Evolutionary conservation across 129 eudicot genomes (phyloP).

Genomic region (Arctium lappa): DNA sequence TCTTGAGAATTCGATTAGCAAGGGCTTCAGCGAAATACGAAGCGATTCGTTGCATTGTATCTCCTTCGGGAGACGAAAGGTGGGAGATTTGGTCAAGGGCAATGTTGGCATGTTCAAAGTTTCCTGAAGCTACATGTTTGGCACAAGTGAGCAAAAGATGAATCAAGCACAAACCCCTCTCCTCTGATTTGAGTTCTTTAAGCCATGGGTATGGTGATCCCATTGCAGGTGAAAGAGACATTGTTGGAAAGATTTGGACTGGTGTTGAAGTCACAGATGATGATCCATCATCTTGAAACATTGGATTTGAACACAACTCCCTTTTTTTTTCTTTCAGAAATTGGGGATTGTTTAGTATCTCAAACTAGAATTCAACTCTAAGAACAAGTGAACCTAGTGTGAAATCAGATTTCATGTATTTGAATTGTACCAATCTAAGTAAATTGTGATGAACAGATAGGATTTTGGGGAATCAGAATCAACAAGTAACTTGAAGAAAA

Average conservation of each 20-base stretch:
- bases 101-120: slow-evolving; percentile 84
- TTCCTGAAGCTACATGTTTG: slow-evolving; percentile 83
- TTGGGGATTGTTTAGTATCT: neutral
- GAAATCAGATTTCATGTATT: neutral
- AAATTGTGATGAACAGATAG: neutral
- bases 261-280: slow-evolving; percentile 90
- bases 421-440: neutral
- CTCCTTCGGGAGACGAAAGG: slow-evolving; percentile 92
- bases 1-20: slow-evolving; percentile 74
- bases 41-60: slow-evolving; percentile 95
- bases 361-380: neutral
- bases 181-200: slow-evolving; percentile 95
- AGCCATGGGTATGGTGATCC: slow-evolving; percentile 83
- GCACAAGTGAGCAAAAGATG: slow-evolving; percentile 87
- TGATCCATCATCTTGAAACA: slow-evolving; percentile 97
- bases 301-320: slow-evolving; percentile 27
- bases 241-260: slow-evolving; percentile 59
- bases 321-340: neutral
- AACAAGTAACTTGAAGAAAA: neutral
- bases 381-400: neutral
- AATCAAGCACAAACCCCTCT: slow-evolving; percentile 81
- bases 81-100: slow-evolving; percentile 96
- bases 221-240: slow-evolving; percentile 62
- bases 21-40: slow-evolving; percentile 89
- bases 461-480: neutral